phyloP scores from a whole-genome alignment of 2,329 filamentous ascomycete species.

The Ciborinia camelliae region DNA sequence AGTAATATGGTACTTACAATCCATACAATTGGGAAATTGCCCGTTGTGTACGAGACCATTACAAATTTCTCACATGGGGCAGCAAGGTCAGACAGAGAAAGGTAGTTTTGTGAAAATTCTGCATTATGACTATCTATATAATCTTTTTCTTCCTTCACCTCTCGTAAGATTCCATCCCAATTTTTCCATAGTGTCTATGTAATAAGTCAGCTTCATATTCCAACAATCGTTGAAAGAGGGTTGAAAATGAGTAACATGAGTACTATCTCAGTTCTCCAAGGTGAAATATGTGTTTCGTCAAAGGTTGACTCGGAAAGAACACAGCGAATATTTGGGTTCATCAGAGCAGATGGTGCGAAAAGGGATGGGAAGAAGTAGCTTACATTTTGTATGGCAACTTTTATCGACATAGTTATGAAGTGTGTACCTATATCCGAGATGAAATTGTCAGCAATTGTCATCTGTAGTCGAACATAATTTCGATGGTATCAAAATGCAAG shows the following conservation, averaged over 20 bases:
- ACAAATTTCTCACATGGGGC: background rate
- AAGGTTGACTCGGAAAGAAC: slow-evolving; percentile 38
- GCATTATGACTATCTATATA: background rate
- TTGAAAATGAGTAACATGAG: slow-evolving; percentile 10
- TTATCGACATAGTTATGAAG: slow-evolving; percentile 14
- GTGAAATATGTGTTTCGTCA: slow-evolving; percentile 40
- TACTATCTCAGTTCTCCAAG: slow-evolving; percentile 41
- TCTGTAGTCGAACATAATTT: background rate
- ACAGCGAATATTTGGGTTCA: slow-evolving; percentile 40
- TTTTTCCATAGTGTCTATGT: background rate
- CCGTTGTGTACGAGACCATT: rapidly evolving
- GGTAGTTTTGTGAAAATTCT: background rate
- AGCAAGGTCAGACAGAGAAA: background rate
- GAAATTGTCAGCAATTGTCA: slow-evolving; percentile 28
- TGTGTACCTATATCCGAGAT: slow-evolving; percentile 8
- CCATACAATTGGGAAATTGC: too few relatives aligned
- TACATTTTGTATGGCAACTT: slow-evolving; percentile 18
- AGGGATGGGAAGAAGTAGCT: background rate
- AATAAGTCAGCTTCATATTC: background rate
- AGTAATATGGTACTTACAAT: too few relatives aligned
- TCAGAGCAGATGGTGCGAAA: slow-evolving; percentile 32
- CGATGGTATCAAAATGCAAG: slow-evolving; percentile 19
- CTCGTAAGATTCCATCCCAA: background rate
- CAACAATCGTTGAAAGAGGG: background rate
- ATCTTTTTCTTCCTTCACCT: too few relatives aligned